Base-by-base conservation (phyloP, 2,329 filamentous ascomycete genomes). In the Sarocladium oryzae region DNA sequence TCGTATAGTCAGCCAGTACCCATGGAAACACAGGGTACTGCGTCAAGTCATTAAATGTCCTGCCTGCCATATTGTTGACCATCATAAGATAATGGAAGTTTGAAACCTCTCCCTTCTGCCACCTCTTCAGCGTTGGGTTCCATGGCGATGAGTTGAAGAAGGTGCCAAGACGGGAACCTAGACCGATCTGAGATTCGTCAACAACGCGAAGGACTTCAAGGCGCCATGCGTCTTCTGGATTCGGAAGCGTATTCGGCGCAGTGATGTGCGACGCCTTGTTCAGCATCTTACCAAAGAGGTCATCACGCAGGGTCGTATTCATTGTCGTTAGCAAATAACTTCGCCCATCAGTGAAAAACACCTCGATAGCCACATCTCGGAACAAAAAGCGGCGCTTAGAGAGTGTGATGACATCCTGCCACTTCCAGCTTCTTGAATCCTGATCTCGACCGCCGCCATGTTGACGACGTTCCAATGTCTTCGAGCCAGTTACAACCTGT, bases 1-100 rank as follows among this genome's bases (percentile, higher is more conserved):
- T 97, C 0, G 87, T 92, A 64, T 99, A 99, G 63, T 99, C 92
- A 0, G 93, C 91, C 41, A 99, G 73, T 3, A 99, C 85, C 93
- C 93, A 99, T 0, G 93, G 93, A 57, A 99, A 99, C 16, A 99
- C 91, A 0, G 93, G 93, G 61, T 99, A 99, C 61, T 99, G 95
- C 0, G 93, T 99, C 16, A 99, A 75, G 63, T 99, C 93, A 63
- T 99, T 99, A 72, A 99, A 99, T 0, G 93, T 97, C 50, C 93
- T 79, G 2, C 93, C 93, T 24, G 95, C 95, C 79, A 99, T 89
- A 0, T 93, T 97, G 63, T 99, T 99, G 62, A 99, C 84, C 54
- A 96, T 84, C 92, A 99, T 99, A 32, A 99, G 79, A 63, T 99
- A 99, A 67, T 97, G 90, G 61, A 99, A 99, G 66, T 99, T 99